Conservation (phyloP, 2,329 filamentous ascomycete species). For the Apiospora marii region DNA sequence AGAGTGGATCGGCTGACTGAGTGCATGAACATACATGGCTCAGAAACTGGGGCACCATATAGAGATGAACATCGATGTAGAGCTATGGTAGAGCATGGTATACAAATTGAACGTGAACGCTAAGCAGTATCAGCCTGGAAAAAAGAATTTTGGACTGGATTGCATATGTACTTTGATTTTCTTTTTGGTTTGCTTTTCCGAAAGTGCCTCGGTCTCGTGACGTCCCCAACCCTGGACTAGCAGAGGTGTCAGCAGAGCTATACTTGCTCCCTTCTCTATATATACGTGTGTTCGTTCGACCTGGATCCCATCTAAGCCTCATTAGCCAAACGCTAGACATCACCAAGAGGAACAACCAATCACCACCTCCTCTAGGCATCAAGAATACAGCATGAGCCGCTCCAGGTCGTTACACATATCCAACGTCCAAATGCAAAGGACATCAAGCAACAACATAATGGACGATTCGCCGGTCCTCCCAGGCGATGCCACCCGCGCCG, state of each 20-base stretch:
- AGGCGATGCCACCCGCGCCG: constrained; percentile 18
- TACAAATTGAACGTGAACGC: too few species aligned
- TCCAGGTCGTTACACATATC: constrained; percentile 68
- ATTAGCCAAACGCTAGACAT: constrained; percentile 62
- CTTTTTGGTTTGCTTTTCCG: too few species aligned
- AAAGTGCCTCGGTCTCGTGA: not conserved
- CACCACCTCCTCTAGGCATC: not conserved
- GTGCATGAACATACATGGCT: not conserved
- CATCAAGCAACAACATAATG: constrained; percentile 44
- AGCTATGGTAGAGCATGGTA: too few species aligned
- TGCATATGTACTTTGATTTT: too few species aligned
- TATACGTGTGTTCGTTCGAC: not conserved
- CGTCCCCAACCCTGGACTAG: too few species aligned
- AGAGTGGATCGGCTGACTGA: not conserved
- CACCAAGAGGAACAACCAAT: not conserved
- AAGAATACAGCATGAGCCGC: constrained; percentile 59
- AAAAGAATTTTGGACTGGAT: too few species aligned
- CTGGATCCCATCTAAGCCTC: constrained; percentile 59
- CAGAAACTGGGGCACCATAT: not conserved
- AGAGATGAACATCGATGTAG: not conserved
- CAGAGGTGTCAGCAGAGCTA: too few species aligned
- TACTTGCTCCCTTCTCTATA: not conserved
- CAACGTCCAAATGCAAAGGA: constrained; percentile 60
- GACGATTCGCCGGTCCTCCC: not conserved
- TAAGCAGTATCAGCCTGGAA: too few species aligned